phyloP scores from a whole-genome alignment of 768 basidiomycete species.

The Lactifluus rugatus region DNA sequence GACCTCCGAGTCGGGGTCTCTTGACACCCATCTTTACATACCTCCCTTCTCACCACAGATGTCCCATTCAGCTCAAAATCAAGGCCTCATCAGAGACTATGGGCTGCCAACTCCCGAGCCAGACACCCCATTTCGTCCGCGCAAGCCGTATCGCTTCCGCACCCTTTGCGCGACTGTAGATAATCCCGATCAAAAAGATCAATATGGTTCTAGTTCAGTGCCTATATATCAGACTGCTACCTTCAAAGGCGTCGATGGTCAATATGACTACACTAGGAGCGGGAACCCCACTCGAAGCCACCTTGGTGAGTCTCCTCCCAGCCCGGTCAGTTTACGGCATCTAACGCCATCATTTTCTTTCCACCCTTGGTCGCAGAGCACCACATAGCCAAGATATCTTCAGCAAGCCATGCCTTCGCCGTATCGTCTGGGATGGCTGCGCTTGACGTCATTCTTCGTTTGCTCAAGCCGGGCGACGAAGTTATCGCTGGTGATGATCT shows the following conservation, averaged over 20 bases:
- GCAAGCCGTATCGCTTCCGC: slow-evolving; percentile 81
- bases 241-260: slow-evolving; percentile 86
- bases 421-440: slow-evolving; percentile 99
- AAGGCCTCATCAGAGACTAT: slow-evolving; percentile 22
- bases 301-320: slow-evolving; percentile 56
- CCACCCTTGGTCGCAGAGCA: slow-evolving; percentile 51
- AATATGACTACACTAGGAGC: slow-evolving; percentile 90
- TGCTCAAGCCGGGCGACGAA: slow-evolving; percentile 93
- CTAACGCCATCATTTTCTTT: neutral
- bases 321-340: neutral
- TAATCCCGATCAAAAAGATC: slow-evolving; percentile 86
- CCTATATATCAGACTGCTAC: slow-evolving; percentile 98
- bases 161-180: slow-evolving; percentile 88
- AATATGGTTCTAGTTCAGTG: slow-evolving; percentile 87
- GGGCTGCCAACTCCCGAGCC: slow-evolving; percentile 76
- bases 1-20: too few species aligned
- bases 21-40: neutral
- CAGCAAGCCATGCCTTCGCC: slow-evolving; percentile 79
- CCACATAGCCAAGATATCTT: slow-evolving; percentile 94
- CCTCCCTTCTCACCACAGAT: neutral
- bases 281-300: slow-evolving; percentile 96
- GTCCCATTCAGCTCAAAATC: neutral
- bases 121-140: slow-evolving; percentile 56
- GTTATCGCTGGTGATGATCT: slow-evolving; percentile 95
- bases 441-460: slow-evolving; percentile 85